Evolutionary conservation across 73 alveolate species (phyloP).

Genomic region (Effrenium voratum): DNA sequence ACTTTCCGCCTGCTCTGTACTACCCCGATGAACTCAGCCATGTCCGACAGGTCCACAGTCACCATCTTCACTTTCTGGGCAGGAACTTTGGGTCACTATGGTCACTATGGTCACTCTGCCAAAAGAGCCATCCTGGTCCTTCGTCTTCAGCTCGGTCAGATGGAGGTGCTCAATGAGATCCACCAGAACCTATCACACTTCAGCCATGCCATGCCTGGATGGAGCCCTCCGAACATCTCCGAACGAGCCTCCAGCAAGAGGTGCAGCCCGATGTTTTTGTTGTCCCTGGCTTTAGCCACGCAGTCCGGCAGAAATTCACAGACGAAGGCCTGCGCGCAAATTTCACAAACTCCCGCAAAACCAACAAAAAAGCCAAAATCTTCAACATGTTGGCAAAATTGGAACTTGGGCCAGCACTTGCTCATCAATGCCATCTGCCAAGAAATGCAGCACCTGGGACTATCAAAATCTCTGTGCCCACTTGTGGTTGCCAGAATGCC

Average conservation of each 20-base stretch:
- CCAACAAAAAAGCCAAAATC: not conserved
- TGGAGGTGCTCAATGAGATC: slow-evolving; percentile 32
- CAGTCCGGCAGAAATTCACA: slow-evolving; percentile 89
- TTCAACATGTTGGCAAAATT: no score
- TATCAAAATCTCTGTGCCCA: no score
- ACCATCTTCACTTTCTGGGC: slow-evolving; percentile 22
- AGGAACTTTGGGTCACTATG: not conserved
- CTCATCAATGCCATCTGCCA: slow-evolving; percentile 78
- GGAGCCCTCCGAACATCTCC: no score
- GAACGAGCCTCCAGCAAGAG: slow-evolving; percentile 20
- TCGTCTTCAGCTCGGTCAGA: not conserved
- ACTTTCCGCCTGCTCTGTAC: slow-evolving; percentile 9
- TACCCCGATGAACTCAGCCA: slow-evolving; percentile 19
- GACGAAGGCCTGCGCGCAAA: slow-evolving; percentile 21
- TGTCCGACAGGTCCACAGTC: slow-evolving; percentile 51
- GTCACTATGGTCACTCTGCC: not conserved
- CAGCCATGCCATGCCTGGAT: no score
- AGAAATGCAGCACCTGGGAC: slow-evolving; percentile 33
- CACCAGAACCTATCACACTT: slow-evolving; percentile 4
- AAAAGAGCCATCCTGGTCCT: not conserved
- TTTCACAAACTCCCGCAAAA: not conserved
- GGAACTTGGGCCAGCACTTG: not conserved
- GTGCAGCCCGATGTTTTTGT: slow-evolving; percentile 28
- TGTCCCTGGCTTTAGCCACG: slow-evolving; percentile 64
- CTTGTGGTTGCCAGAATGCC: not conserved